phyloP scores from a whole-genome alignment of 495 filamentous ascomycete species.

The Hyaloscypha finlandica region DNA sequence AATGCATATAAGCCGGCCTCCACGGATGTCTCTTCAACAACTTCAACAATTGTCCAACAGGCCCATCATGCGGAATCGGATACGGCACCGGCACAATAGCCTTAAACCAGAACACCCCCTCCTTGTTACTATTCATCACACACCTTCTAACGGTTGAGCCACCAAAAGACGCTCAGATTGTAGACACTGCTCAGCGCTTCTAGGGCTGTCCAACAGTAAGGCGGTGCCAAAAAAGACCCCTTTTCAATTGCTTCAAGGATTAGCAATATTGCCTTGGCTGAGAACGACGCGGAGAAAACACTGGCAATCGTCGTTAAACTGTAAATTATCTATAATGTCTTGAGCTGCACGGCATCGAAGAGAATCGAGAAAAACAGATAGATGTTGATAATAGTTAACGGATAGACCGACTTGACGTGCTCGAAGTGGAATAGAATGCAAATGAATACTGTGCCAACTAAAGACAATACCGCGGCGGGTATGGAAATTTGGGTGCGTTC shows the following conservation, averaged over 20 bases:
- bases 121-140: slow-evolving; percentile 67
- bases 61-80: slow-evolving; percentile 87
- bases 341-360: slow-evolving; percentile 50
- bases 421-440: slow-evolving; percentile 44
- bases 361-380: slow-evolving; percentile 64
- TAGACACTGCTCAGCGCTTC: neutral
- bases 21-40: slow-evolving; percentile 74
- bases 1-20: slow-evolving; percentile 88
- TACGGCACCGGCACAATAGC: slow-evolving; percentile 87
- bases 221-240: slow-evolving; percentile 16
- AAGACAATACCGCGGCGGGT: slow-evolving; percentile 46
- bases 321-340: slow-evolving; percentile 45
- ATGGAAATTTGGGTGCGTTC: slow-evolving; percentile 48
- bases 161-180: neutral
- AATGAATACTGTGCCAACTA: slow-evolving; percentile 39
- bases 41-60: slow-evolving; percentile 77
- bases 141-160: slow-evolving; percentile 49
- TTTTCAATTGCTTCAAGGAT: slow-evolving; percentile 24
- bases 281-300: slow-evolving; percentile 18
- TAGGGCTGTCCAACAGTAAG: neutral
- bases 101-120: slow-evolving; percentile 86
- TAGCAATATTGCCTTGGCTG: slow-evolving; percentile 10
- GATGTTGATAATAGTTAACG: slow-evolving; percentile 58
- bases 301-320: slow-evolving; percentile 5
- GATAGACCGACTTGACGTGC: slow-evolving; percentile 40